These are phyloP conservation scores for Rubroshorea leprosula DNA, from an alignment of 345 rosid species.

Conservation along the genomic window DNA sequence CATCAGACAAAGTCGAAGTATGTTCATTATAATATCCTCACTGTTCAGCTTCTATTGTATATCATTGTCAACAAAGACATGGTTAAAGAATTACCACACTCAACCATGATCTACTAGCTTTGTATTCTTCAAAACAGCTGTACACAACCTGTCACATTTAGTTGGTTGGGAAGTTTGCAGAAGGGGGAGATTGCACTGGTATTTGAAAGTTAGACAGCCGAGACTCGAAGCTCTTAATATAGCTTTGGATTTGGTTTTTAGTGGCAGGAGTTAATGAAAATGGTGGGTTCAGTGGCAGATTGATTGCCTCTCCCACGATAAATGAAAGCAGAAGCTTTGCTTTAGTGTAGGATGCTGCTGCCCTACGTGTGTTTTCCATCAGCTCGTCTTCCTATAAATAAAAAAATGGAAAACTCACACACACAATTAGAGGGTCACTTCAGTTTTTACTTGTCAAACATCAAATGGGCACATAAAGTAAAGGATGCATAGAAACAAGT, in stretches of 20 bases:
- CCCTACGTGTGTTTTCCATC: slow-evolving; percentile 46
- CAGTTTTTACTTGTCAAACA: too few species aligned
- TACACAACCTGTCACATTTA: slow-evolving; percentile 20
- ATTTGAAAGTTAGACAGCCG: slow-evolving; percentile 38
- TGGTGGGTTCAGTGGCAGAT: slow-evolving; percentile 52
- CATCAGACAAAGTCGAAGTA: slow-evolving; percentile 5
- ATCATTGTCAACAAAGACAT: slow-evolving; percentile 15
- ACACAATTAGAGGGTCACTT: neutral
- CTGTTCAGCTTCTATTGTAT: neutral
- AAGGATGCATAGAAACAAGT: too few species aligned
- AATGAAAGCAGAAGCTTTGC: slow-evolving; percentile 63
- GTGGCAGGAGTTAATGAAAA: slow-evolving; percentile 41
- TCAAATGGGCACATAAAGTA: too few species aligned
- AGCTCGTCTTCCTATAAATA: slow-evolving; percentile 63
- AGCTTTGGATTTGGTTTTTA: slow-evolving; percentile 47
- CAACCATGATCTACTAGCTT: slow-evolving; percentile 12
- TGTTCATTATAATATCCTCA: slow-evolving; percentile 1
- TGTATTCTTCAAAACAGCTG: too few species aligned
- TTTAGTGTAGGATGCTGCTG: slow-evolving; percentile 56
- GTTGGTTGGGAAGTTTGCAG: slow-evolving; percentile 11
- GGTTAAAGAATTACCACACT: slow-evolving; percentile 8
- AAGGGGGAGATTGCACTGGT: slow-evolving; percentile 12
- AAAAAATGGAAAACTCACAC: neutral
- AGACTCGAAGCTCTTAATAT: slow-evolving; percentile 47
- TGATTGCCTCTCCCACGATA: slow-evolving; percentile 51